These are phyloP conservation scores for Geotrichum candidum DNA, from an alignment of 1,139 yeast genomes.

Conservation along the genomic window DNA sequence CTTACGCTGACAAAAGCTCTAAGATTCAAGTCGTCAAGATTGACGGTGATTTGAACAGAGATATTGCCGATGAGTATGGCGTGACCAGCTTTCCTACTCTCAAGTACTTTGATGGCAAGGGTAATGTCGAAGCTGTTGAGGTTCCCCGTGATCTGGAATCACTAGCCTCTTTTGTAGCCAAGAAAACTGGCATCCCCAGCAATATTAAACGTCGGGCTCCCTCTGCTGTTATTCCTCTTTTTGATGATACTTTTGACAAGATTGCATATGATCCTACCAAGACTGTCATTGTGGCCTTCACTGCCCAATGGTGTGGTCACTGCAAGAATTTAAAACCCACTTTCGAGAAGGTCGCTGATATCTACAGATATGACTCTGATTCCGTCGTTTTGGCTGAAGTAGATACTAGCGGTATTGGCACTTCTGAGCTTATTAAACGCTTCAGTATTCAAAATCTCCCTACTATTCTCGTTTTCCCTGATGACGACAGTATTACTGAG, in stretches of 20 bases:
- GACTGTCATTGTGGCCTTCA: slow-evolving; percentile 41
- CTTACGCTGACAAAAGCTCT: slow-evolving; percentile 40
- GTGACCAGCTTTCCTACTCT: slow-evolving; percentile 63
- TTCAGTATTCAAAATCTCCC: slow-evolving; percentile 49
- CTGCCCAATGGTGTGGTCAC: slow-evolving; percentile 77
- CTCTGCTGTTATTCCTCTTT: slow-evolving; percentile 39
- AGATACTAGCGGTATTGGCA: slow-evolving; percentile 43
- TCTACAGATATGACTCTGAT: slow-evolving; percentile 41
- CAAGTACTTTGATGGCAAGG: slow-evolving; percentile 44
- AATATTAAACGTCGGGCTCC: slow-evolving; percentile 26
- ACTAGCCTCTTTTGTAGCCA: slow-evolving; percentile 45
- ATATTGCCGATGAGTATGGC: slow-evolving; percentile 49
- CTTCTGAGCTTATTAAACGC: slow-evolving; percentile 39
- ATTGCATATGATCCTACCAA: slow-evolving; percentile 18
- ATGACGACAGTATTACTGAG: slow-evolving; percentile 11
- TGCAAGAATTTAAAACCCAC: slow-evolving; percentile 62
- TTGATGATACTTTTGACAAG: slow-evolving; percentile 24
- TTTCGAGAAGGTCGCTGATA: slow-evolving; percentile 52
- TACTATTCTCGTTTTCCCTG: slow-evolving; percentile 45
- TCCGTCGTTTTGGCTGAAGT: slow-evolving; percentile 45
- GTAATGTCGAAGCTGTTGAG: slow-evolving; percentile 25
- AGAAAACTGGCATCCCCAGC: slow-evolving; percentile 38
- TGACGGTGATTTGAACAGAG: slow-evolving; percentile 59
- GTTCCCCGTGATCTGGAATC: slow-evolving; percentile 41
- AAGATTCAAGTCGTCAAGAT: slow-evolving; percentile 46